Percentiles rank a stretch among this genome's conserved stretches.
These are phyloP conservation scores for Leishmania lainsoni DNA, from an alignment of 208 protist species.

Conservation along the genomic window DNA sequence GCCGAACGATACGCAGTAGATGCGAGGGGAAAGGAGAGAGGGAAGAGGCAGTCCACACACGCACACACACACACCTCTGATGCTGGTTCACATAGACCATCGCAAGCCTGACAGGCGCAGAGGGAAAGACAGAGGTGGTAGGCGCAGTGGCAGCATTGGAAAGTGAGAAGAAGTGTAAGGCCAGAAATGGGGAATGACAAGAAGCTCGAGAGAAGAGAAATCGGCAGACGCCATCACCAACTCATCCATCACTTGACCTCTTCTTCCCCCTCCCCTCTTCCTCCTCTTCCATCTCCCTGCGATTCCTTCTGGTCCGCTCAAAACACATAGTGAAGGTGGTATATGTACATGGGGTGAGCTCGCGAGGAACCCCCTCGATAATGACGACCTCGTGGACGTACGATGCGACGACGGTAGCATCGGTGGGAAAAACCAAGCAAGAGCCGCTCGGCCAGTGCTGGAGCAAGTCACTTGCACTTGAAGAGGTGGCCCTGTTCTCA, in stretches of 20 bases:
- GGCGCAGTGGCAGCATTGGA: neutral
- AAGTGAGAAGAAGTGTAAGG: neutral
- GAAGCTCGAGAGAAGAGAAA: neutral
- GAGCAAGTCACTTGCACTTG: neutral
- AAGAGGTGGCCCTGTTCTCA: neutral
- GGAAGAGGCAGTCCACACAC: neutral
- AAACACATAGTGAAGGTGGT: neutral
- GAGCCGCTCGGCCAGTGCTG: neutral
- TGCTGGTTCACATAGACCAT: neutral
- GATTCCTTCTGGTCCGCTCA: neutral
- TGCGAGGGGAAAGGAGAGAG: neutral
- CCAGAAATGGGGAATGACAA: no score
- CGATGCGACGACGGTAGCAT: neutral
- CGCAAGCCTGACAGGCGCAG: neutral
- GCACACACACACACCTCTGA: neutral
- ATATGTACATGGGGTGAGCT: neutral
- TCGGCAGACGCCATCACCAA: neutral
- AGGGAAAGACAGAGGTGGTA: slow-evolving; percentile 2
- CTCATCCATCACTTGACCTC: neutral
- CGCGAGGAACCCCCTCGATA: neutral
- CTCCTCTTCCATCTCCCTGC: neutral
- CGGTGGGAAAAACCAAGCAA: neutral
- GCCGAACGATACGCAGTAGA: no score
- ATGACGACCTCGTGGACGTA: neutral
- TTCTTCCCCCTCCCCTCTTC: neutral